Percentiles rank a stretch among this genome's conserved stretches.
Conservation (phyloP, 2,329 filamentous ascomycete genomes). For the Coniochaeta prunicola region DNA sequence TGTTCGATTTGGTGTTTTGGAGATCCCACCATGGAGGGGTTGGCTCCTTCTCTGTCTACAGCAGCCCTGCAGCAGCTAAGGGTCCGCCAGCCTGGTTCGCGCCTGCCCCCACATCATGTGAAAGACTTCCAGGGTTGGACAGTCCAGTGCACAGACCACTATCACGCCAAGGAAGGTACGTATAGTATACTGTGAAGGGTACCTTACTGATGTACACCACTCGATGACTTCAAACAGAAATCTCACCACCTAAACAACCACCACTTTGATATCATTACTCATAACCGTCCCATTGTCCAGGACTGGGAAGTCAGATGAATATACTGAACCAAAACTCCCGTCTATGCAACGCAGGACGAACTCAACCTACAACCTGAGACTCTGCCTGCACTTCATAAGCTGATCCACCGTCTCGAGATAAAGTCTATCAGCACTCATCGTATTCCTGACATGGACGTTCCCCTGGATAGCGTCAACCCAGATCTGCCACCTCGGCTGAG, state of each 20-base stretch:
- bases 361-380: background rate
- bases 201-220: no score
- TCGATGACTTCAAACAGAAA: no score
- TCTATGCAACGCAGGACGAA: background rate
- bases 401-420: conserved; percentile 53
- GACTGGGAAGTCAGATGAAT: no score
- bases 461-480: conserved; percentile 66
- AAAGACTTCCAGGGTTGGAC: background rate
- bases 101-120: background rate
- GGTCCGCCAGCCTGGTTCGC: background rate
- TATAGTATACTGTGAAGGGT: no score
- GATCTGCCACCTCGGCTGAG: conserved; percentile 55
- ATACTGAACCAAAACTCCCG: background rate
- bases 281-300: no score
- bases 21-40: background rate
- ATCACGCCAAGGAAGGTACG: no score
- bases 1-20: background rate
- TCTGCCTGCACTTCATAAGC: conserved; percentile 18
- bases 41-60: background rate
- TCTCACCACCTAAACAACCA: no score
- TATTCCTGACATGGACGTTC: conserved; percentile 56
- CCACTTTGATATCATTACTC: no score
- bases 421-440: conserved; percentile 53
- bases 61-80: background rate
- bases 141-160: background rate